These are phyloP conservation scores for Clarireedia sp. DNA, from an alignment of 2,329 filamentous ascomycete genomes.

Conservation along the genomic window DNA sequence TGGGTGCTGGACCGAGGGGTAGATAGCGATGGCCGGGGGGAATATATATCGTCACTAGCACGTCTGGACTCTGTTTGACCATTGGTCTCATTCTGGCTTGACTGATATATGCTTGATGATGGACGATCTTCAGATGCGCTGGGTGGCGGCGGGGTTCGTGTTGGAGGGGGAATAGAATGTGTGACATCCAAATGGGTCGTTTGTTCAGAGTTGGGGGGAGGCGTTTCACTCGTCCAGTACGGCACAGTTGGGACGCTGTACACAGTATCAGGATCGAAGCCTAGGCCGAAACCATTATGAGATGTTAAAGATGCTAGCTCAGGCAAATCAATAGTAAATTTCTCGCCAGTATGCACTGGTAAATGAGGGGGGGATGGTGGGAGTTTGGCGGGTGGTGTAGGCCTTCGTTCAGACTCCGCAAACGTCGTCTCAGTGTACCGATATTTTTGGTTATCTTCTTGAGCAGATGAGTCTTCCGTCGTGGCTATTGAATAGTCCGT, in stretches of 20 bases:
- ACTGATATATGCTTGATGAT: constrained; percentile 22
- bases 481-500: constrained; percentile 27
- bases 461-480: constrained; percentile 17
- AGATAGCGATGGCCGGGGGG: constrained; percentile 24
- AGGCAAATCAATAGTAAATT: constrained; percentile 8
- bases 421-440: constrained; percentile 6
- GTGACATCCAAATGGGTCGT: constrained; percentile 9
- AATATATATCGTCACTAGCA: constrained; percentile 26
- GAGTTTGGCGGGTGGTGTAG: constrained; percentile 35
- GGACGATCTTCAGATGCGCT: background rate
- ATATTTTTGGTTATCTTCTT: constrained; percentile 11
- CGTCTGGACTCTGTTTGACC: constrained; percentile 24
- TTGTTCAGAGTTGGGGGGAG: constrained; percentile 15
- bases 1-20: constrained; percentile 15
- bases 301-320: constrained; percentile 21
- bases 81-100: constrained; percentile 19
- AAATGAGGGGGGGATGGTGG: constrained; percentile 15
- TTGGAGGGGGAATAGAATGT: constrained; percentile 2
- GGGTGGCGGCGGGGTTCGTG: constrained; percentile 4
- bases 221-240: constrained; percentile 20
- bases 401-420: constrained; percentile 30
- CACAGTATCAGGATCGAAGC: constrained; percentile 11
- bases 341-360: background rate
- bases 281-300: constrained; percentile 21
- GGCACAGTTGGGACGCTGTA: constrained; percentile 16